phyloP scores from a whole-genome alignment of 352 stramenopile species.

The Phytophthora tubulina region DNA sequence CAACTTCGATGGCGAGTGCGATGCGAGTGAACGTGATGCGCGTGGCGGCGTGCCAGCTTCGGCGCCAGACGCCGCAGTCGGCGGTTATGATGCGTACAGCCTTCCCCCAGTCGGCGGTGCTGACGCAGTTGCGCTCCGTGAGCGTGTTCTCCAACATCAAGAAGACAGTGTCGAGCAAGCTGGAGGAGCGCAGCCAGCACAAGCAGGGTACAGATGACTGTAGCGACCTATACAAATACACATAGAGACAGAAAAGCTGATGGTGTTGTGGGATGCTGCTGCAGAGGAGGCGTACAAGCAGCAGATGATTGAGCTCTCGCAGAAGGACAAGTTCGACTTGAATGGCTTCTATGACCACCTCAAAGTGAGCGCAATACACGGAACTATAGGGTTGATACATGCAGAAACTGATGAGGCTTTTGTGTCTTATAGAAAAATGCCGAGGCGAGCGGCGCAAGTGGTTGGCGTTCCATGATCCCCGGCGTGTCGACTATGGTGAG shows the following conservation, averaged over 20 bases:
- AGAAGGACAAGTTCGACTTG: slow-evolving; percentile 77
- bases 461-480: slow-evolving; percentile 85
- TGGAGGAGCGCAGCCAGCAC: slow-evolving; percentile 83
- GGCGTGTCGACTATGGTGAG: slow-evolving; percentile 80
- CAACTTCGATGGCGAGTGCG: slow-evolving; percentile 11
- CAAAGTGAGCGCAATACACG: slow-evolving; percentile 47
- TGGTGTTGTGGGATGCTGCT: background rate
- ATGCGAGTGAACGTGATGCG: slow-evolving; percentile 50
- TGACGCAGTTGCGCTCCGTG: slow-evolving; percentile 64
- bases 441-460: slow-evolving; percentile 72
- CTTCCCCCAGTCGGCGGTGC: slow-evolving; percentile 16
- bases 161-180: slow-evolving; percentile 76
- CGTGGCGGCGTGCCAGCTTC: slow-evolving; percentile 41
- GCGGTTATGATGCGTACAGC: background rate
- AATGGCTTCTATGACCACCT: slow-evolving; percentile 76
- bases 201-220: slow-evolving; percentile 65
- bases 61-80: slow-evolving; percentile 24
- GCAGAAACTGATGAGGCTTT: background rate
- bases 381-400: background rate
- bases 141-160: slow-evolving; percentile 80
- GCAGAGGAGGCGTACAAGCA: slow-evolving; percentile 79
- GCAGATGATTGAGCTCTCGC: slow-evolving; percentile 77
- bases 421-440: slow-evolving; percentile 74
- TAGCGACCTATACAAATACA: background rate
- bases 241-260: background rate